These are phyloP conservation scores for Bacidia gigantensis DNA, from an alignment of 495 filamentous ascomycete species.

Conservation along the genomic window DNA sequence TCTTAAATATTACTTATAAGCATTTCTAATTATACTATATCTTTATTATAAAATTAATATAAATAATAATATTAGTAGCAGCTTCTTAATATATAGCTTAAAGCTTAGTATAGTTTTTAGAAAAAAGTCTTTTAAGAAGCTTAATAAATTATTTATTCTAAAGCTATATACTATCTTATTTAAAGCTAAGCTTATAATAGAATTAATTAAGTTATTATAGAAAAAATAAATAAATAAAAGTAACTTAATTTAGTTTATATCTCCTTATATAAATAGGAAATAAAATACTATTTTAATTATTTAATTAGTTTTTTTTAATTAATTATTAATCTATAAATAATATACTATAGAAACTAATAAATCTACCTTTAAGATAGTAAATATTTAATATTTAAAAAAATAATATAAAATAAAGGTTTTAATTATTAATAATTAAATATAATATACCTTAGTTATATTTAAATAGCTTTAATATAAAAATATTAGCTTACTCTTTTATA, in stretches of 20 bases:
- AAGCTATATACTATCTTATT: no score
- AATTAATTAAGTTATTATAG: background rate
- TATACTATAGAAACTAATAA: background rate
- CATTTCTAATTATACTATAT: no score
- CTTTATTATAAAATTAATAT: no score
- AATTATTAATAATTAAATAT: background rate
- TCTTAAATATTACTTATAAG: no score
- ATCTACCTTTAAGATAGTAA: background rate
- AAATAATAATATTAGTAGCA: no score
- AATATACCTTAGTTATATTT: background rate
- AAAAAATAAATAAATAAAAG: background rate
- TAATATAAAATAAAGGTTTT: background rate
- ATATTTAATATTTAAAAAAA: conserved; percentile 2
- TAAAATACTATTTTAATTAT: conserved; percentile 2
- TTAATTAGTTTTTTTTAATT: background rate
- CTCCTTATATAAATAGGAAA: background rate
- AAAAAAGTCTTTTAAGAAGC: background rate
- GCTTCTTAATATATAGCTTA: background rate
- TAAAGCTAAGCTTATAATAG: background rate
- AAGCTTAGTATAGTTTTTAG: background rate
- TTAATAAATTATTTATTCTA: background rate
- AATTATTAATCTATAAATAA: background rate
- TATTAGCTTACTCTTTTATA: background rate
- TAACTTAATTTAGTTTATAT: background rate
- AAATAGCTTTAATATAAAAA: background rate